These are phyloP conservation scores for Aspergillus heteromorphus DNA, from an alignment of 495 filamentous ascomycete species.

Conservation along the genomic window DNA sequence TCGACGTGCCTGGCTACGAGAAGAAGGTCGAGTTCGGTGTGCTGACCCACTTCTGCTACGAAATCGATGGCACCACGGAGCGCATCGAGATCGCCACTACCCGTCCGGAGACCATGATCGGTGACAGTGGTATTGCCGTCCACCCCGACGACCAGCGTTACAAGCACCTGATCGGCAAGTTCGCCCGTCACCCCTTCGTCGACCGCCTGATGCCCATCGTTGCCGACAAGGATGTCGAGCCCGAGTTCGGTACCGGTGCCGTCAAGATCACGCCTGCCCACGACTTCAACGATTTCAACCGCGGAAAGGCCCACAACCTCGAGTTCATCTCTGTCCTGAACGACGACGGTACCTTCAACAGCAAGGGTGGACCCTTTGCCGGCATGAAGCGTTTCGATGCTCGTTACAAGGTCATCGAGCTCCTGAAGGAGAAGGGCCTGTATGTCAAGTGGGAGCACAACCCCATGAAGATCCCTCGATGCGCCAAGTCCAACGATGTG, in stretches of 20 bases:
- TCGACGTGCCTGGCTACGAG: conserved; percentile 60
- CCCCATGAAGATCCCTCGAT: conserved; percentile 74
- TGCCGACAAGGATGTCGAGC: conserved; percentile 65
- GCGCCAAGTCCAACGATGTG: conserved; percentile 68
- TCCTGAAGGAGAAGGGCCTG: conserved; percentile 63
- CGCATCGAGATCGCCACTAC: conserved; percentile 75
- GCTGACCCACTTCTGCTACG: conserved; percentile 65
- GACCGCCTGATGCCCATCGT: conserved; percentile 63
- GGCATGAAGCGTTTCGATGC: conserved; percentile 74
- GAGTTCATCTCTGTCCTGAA: conserved; percentile 47
- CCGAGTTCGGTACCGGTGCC: conserved; percentile 72
- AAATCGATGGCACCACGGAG: conserved; percentile 57
- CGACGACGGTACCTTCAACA: conserved; percentile 60
- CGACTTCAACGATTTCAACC: conserved; percentile 71
- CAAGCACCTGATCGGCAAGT: conserved; percentile 64
- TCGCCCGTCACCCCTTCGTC: conserved; percentile 65
- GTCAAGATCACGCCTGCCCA: conserved; percentile 78
- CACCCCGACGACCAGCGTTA: conserved; percentile 64
- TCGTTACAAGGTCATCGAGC: conserved; percentile 63
- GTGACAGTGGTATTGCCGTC: conserved; percentile 72
- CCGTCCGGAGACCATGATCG: conserved; percentile 76
- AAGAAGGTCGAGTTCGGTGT: conserved; percentile 71
- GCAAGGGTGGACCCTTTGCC: conserved; percentile 53
- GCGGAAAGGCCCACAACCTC: conserved; percentile 63
- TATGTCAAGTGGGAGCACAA: conserved; percentile 76